These are phyloP conservation scores for Aquilaria malaccensis DNA, from an alignment of 345 rosid species.

Conservation along the genomic window DNA sequence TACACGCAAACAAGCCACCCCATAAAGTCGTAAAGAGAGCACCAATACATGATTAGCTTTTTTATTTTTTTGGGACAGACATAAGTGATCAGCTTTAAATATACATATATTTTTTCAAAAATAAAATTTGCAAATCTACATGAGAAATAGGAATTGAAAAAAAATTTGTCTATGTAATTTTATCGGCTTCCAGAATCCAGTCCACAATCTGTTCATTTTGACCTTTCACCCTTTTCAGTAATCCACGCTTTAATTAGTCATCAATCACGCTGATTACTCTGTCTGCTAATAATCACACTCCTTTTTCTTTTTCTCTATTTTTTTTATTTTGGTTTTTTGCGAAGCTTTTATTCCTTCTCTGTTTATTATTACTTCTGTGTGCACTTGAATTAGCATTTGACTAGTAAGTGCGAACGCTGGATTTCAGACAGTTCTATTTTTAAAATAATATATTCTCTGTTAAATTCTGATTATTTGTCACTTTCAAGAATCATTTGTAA, in stretches of 20 bases:
- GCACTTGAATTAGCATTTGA: slow-evolving; percentile 4
- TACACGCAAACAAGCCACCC: too few relatives aligned
- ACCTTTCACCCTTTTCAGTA: slow-evolving; percentile 19
- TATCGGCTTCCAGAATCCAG: too few relatives aligned
- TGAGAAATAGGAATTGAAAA: too few relatives aligned
- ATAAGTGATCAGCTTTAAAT: too few relatives aligned
- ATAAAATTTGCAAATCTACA: too few relatives aligned
- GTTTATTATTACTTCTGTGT: slow-evolving; percentile 1
- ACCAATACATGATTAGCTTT: too few relatives aligned
- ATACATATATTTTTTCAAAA: too few relatives aligned
- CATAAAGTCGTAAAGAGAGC: too few relatives aligned
- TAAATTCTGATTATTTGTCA: slow-evolving; percentile 33
- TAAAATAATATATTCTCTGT: slow-evolving; percentile 4
- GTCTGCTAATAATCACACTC: slow-evolving; percentile 16
- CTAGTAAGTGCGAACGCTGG: not conserved
- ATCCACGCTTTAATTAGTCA: slow-evolving; percentile 18
- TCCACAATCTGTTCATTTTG: not conserved
- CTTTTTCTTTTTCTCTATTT: slow-evolving; percentile 1
- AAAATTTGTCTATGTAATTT: too few relatives aligned
- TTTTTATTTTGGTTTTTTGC: slow-evolving; percentile 1
- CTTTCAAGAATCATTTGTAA: slow-evolving; percentile 14
- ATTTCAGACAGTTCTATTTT: not conserved
- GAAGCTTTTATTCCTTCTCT: not conserved
- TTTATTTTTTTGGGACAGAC: too few relatives aligned
- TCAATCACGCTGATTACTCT: slow-evolving; percentile 20